Evolutionary conservation across 2,329 filamentous ascomycete species (phyloP).

Genomic region (Ophiosphaerella herpotricha): DNA sequence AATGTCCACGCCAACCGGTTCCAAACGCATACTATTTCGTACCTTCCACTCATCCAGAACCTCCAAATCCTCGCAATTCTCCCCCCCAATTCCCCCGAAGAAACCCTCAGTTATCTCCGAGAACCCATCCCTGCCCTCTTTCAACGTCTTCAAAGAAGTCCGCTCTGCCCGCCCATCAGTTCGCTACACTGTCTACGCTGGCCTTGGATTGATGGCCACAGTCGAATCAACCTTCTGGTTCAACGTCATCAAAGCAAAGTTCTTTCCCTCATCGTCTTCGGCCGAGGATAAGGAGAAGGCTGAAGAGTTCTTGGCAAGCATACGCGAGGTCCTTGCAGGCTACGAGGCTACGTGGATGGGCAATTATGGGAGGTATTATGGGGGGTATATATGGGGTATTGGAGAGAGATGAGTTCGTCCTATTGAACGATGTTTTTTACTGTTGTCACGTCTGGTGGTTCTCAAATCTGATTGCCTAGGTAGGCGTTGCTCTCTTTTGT

Average conservation of each 20-base stretch:
- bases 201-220: slow-evolving; percentile 23
- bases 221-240: slow-evolving; percentile 37
- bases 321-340: slow-evolving; percentile 10
- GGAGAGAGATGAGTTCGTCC: slow-evolving; percentile 2
- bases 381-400: slow-evolving; percentile 24
- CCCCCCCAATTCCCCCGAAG: slow-evolving; percentile 1
- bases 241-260: slow-evolving; percentile 31
- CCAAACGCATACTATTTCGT: no score
- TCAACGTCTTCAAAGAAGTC: slow-evolving; percentile 25
- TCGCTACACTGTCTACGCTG: slow-evolving; percentile 32
- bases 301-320: slow-evolving; percentile 14
- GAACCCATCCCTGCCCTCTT: slow-evolving; percentile 8
- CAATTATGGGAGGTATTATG: slow-evolving; percentile 27
- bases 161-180: slow-evolving; percentile 14
- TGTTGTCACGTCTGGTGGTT: neutral
- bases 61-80: neutral
- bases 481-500: no score
- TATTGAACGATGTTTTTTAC: neutral
- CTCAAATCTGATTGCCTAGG: neutral
- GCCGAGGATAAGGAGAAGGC: slow-evolving; percentile 18
- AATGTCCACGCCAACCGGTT: no score
- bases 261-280: slow-evolving; percentile 19
- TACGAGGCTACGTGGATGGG: slow-evolving; percentile 21
- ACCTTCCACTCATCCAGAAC: neutral
- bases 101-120: neutral